phyloP scores from a whole-genome alignment of 2,329 filamentous ascomycete genomes.

The Oidium heveae region DNA sequence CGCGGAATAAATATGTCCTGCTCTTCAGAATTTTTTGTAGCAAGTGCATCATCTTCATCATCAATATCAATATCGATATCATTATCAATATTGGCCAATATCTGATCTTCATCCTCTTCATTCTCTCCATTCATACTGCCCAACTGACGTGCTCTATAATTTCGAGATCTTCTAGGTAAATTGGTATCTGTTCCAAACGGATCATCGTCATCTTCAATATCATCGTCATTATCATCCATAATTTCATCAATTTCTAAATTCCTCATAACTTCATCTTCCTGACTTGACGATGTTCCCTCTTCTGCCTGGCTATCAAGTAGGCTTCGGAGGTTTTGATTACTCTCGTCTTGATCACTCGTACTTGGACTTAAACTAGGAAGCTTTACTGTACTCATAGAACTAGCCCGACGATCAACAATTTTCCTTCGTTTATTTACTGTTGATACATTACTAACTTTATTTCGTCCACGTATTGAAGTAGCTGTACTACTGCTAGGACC shows the following conservation, averaged over 20 bases:
- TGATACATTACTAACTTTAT: slow-evolving; percentile 1
- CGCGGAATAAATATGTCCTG: slow-evolving; percentile 30
- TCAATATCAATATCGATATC: background rate
- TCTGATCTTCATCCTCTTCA: background rate
- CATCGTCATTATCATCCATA: background rate
- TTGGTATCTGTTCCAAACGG: background rate
- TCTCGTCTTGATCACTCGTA: slow-evolving; percentile 1
- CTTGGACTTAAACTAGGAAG: slow-evolving; percentile 1
- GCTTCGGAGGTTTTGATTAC: background rate
- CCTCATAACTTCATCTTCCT: background rate
- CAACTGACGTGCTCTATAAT: background rate
- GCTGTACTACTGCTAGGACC: background rate
- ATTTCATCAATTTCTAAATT: background rate
- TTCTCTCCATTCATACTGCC: background rate
- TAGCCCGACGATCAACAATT: background rate
- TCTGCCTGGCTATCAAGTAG: no score
- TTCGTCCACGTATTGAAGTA: background rate
- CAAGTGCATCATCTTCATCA: background rate
- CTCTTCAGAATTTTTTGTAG: background rate
- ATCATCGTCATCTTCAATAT: slow-evolving; percentile 1
- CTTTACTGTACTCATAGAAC: background rate
- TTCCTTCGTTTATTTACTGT: background rate
- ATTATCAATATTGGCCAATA: background rate
- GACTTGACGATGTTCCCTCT: background rate
- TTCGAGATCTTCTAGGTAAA: background rate